Conservation (phyloP, 345 rosid genomes). For the Brassica rapa region DNA sequence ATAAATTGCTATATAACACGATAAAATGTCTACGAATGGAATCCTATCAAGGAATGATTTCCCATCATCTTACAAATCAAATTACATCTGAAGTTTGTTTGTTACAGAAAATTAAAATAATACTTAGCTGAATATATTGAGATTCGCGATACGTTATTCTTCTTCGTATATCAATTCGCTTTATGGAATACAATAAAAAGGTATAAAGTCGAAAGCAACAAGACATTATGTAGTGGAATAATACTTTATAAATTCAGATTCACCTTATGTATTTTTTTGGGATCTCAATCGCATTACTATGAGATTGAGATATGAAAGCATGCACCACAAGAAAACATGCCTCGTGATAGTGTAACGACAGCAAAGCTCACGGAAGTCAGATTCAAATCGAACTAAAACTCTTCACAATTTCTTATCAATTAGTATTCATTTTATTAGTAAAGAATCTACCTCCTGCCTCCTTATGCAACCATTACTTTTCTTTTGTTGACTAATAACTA, state of each 20-base stretch:
- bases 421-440: neutral
- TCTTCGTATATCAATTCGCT: neutral
- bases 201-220: constrained; percentile 6
- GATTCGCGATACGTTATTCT: neutral
- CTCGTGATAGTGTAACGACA: constrained; percentile 28
- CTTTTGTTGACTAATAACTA: neutral
- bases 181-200: neutral
- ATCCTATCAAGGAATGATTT: neutral
- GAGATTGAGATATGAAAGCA: neutral
- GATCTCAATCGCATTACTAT: neutral
- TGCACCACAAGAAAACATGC: neutral
- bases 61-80: neutral
- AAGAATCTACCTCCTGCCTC: neutral
- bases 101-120: neutral
- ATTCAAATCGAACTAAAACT: constrained; percentile 29
- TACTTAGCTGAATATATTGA: neutral
- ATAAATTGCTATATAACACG: neutral
- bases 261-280: neutral
- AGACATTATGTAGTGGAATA: neutral
- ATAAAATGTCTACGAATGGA: neutral
- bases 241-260: constrained; percentile 15
- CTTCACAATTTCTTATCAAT: constrained; percentile 5
- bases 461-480: constrained; percentile 10
- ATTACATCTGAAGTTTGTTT: neutral
- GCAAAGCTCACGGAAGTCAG: constrained; percentile 1